Base-by-base conservation (phyloP, 768 basidiomycete species). In the Suillus variegatus region DNA sequence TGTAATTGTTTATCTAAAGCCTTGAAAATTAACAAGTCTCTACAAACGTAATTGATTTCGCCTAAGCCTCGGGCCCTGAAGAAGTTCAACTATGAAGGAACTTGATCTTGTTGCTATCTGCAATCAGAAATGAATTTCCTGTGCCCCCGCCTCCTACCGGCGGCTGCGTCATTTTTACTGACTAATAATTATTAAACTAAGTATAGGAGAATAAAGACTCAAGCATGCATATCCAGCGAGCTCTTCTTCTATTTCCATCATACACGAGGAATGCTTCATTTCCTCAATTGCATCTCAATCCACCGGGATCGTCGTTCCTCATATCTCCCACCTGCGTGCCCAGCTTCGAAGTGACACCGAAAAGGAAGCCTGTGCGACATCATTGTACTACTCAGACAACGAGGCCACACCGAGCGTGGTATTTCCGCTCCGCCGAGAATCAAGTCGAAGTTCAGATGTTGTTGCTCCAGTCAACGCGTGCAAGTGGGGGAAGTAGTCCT, bases 381-480 rank as follows among this genome's bases (percentile, higher is more conserved):
- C 28, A 36, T 54, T 18, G 55, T 44, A 40, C 14, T 36, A 62
- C 10, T 43, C 32, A 46, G n/a, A 44, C 74, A 66, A 74, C 74
- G 72, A 74, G 74, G 72, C 73, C 49, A 6, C 20, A 6, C 58
- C 54, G 52, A 65, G 41, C 58, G 66, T 40, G 60, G 73, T 43
- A 73, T 69, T 75, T 63, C 71, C 73, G 69, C 68, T 71, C 71
- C 70, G 74, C 66, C 70, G 70, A 65, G 71, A 72, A 55, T 55
- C 32, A 32, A n/a, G 32, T 55, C 2, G 54, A 55, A 55, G 54
- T 3, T 65, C 40, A 41, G 44, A 58, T 40, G 60, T 51, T 54
- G 63, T 58, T 49, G 41, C 18, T 61, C 36, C 8, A 40, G 54
- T 66, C 25, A 51, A 57, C 66, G 6, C 65, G 56, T 64, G 51